Evolutionary conservation across 2,329 filamentous ascomycete genomes (phyloP).

Genomic region (Aureobasidium sp.): DNA sequence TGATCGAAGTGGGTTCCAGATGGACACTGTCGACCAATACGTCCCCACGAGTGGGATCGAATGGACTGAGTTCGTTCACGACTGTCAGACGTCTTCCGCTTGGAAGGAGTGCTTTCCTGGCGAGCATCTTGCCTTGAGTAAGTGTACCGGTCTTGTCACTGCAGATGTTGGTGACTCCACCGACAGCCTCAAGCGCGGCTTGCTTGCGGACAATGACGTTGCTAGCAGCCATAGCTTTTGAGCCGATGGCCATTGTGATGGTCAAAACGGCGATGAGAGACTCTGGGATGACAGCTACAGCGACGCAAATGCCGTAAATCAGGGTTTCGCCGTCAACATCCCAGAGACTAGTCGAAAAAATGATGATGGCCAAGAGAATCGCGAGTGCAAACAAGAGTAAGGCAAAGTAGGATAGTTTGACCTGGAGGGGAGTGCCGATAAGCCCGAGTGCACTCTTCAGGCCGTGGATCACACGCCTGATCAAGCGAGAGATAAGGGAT

Average conservation of each 20-base stretch:
- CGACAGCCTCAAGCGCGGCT: conserved; percentile 57
- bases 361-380: conserved; percentile 61
- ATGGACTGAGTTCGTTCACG: conserved; percentile 47
- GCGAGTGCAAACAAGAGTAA: conserved; percentile 71
- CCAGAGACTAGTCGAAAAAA: conserved; percentile 55
- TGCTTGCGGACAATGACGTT: conserved; percentile 60
- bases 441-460: conserved; percentile 30
- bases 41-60: conserved; percentile 57
- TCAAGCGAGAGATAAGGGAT: neutral
- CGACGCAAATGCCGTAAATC: conserved; percentile 32
- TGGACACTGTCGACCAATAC: conserved; percentile 31
- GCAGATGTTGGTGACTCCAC: conserved; percentile 60
- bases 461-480: conserved; percentile 49
- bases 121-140: conserved; percentile 52
- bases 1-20: neutral
- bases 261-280: conserved; percentile 59
- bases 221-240: conserved; percentile 55
- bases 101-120: conserved; percentile 53
- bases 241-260: conserved; percentile 59
- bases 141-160: conserved; percentile 63
- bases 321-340: conserved; percentile 33
- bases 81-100: conserved; percentile 52
- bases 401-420: conserved; percentile 78
- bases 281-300: conserved; percentile 43
- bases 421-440: conserved; percentile 71